Percentiles rank a stretch among this genome's conserved stretches.
Evolutionary conservation across 176 grass and related monocot genomes (phyloP).

Genomic region (Eragrostis curvula): DNA sequence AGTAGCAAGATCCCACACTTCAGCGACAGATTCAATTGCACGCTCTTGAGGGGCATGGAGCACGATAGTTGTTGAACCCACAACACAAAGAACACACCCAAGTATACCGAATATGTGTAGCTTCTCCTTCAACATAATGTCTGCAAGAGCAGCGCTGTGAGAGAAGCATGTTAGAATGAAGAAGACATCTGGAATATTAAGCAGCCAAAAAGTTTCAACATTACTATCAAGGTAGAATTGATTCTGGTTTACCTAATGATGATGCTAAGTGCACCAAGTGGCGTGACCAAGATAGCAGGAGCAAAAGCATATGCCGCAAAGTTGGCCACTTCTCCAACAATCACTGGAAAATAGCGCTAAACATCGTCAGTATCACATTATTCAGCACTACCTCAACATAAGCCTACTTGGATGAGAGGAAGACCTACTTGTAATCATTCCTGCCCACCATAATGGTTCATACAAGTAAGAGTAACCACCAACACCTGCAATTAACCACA

Average conservation of each 20-base stretch:
- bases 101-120: conserved; percentile 95
- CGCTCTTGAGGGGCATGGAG: conserved; percentile 96
- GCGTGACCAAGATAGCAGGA: conserved; percentile 96
- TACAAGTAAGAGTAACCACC: conserved; percentile 97
- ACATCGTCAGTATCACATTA: conserved; percentile 37
- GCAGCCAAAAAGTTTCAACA: conserved; percentile 13
- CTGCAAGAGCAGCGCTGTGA: conserved; percentile 85
- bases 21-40: conserved; percentile 80
- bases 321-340: conserved; percentile 96
- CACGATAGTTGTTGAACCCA: conserved; percentile 96
- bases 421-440: conserved; percentile 94
- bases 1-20: conserved; percentile 98
- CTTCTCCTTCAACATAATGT: conserved; percentile 88
- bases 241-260: conserved; percentile 72
- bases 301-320: conserved; percentile 99
- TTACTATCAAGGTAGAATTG: background rate
- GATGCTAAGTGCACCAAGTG: conserved; percentile 95
- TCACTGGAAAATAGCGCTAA: conserved; percentile 64
- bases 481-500: conserved; percentile 61
- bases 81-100: conserved; percentile 94
- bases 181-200: conserved; percentile 8
- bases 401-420: conserved; percentile 14
- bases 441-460: conserved; percentile 95
- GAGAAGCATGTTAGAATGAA: conserved; percentile 32
- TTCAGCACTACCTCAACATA: conserved; percentile 18